A percentile compares a stretch with the other conserved stretches of the same genome.
phyloP scores from a whole-genome alignment of 192 early-diverging fungal genomes.

The Piromyces finnis region DNA sequence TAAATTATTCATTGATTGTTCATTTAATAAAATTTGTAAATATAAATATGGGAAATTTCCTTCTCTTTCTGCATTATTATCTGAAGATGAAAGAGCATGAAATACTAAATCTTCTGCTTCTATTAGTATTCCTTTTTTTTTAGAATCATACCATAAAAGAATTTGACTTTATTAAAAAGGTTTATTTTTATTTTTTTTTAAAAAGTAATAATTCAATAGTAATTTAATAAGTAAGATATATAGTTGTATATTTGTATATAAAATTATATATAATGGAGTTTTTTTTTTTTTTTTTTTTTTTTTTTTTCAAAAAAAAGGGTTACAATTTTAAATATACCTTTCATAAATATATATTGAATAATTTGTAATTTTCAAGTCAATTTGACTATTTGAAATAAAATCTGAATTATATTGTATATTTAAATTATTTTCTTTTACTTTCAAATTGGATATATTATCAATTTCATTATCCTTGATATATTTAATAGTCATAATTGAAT shows the following conservation, averaged over 20 bases:
- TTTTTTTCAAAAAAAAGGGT: too few relatives aligned
- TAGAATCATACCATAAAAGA: neutral
- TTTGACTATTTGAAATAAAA: neutral
- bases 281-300: too few relatives aligned
- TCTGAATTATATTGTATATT: neutral
- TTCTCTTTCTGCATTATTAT: neutral
- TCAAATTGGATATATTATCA: neutral
- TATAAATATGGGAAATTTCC: neutral
- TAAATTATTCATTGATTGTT: neutral
- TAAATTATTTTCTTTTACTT: neutral
- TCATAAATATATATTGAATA: neutral
- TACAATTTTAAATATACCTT: too few relatives aligned
- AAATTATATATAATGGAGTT: too few relatives aligned
- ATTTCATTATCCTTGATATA: neutral
- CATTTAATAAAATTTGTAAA: neutral
- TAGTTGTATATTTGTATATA: too few relatives aligned
- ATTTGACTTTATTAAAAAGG: neutral
- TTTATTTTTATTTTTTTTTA: too few relatives aligned
- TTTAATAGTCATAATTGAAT: neutral
- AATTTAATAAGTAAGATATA: too few relatives aligned
- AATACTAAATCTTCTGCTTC: neutral
- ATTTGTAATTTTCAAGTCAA: neutral
- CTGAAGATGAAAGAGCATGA: neutral
- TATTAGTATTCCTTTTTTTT: neutral
- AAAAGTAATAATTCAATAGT: too few relatives aligned